Base-by-base conservation (phyloP, 2,329 filamentous ascomycete species). In the Talaromyces sp. region DNA sequence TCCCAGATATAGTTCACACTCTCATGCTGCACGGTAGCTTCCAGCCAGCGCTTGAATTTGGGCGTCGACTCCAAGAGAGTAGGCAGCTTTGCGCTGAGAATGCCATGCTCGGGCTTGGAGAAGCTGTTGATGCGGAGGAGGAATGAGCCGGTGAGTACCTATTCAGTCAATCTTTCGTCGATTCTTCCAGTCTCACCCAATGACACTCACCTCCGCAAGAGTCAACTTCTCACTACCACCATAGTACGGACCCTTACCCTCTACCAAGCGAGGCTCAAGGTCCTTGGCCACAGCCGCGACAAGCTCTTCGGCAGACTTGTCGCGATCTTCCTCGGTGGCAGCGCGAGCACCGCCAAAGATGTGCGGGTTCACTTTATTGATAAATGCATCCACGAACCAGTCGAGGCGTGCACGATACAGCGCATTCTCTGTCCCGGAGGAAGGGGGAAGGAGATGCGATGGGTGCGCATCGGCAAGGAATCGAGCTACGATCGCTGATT, bases 341-440 rank as follows among this genome's bases (percentile, higher is more conserved):
- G 84, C 79, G 5, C 80, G 75, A n/a, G 86, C 67, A 13, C 81
- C 73, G 66, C 82, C 82, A 67, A 81, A 79, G 41, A 85, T 75
- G 47, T 79, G 73, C 0, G 79, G 70, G 8, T 84, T 80, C 61
- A 88, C 81, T 74, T 92, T 92, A 72, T 77, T 82, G 69, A 84
- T 81, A 81, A 85, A 93, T 0, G 90, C 84, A 70, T 93, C 90
- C 52, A 86, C 85, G 73, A 95, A 93, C 77, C 91, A 91, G 66
- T 81, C 82, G 70, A 92, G 85, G 63, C 85, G 83, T 0, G 91
- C 91, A 39, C 91, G 85, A 58, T 79, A 74, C 27, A 93, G 78
- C 0, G 91, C 85, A 39, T 78, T 79, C 0, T 83, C 85, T 13
- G 81, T 81, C 59, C 79, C 78, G 1, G 85, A 81, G 0, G 83